phyloP scores from a whole-genome alignment of 345 rosid species.

The Moricandia moricandioides region DNA sequence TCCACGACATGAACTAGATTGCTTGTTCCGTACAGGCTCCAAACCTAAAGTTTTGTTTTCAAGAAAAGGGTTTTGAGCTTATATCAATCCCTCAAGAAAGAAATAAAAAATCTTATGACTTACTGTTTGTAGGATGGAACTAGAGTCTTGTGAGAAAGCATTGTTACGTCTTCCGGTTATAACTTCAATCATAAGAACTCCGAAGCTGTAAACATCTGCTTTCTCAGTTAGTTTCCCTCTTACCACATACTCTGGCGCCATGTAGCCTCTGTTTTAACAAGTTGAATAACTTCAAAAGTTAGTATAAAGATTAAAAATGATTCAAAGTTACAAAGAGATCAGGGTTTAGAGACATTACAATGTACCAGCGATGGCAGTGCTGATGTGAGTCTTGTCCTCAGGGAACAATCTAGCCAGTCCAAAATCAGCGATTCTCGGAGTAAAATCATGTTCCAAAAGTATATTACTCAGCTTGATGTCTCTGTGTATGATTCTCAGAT shows the following conservation, averaged over 20 bases:
- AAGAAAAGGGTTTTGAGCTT: conserved; percentile 3
- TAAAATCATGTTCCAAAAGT: conserved; percentile 64
- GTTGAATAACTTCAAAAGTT: neutral
- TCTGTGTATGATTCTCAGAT: conserved; percentile 77
- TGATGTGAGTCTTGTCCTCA: conserved; percentile 63
- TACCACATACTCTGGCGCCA: conserved; percentile 88
- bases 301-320: neutral
- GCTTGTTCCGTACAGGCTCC: conserved; percentile 50
- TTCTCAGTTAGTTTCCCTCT: conserved; percentile 76
- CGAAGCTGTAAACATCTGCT: conserved; percentile 84
- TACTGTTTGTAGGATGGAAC: conserved; percentile 64
- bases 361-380: conserved; percentile 83
- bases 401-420: conserved; percentile 83
- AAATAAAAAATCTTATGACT: neutral
- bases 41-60: conserved; percentile 41
- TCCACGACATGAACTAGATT: conserved; percentile 60
- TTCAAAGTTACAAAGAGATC: neutral
- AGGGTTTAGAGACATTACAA: conserved; percentile 49
- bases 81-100: neutral
- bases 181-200: conserved; percentile 73
- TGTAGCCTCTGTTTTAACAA: conserved; percentile 64
- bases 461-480: conserved; percentile 81
- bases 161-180: conserved; percentile 58
- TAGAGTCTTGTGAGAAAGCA: conserved; percentile 38
- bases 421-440: conserved; percentile 83